Evolutionary conservation across 371 early-diverging fungal species (phyloP).

Genomic region (Mortierella sp.): DNA sequence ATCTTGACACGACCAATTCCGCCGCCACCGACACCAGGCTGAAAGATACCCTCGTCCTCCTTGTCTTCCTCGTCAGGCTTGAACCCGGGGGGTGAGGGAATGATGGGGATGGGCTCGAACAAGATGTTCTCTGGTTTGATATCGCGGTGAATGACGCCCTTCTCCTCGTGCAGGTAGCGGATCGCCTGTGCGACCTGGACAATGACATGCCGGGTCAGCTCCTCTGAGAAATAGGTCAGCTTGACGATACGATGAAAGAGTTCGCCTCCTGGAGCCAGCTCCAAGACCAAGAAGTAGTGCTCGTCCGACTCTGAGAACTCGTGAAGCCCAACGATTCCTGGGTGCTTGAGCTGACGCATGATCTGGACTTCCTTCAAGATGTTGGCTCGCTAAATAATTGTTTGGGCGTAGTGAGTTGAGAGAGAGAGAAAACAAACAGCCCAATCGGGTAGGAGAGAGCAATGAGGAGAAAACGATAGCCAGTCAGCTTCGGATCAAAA

Average conservation of each 20-base stretch:
- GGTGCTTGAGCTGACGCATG: constrained; percentile 86
- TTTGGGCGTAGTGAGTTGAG: neutral
- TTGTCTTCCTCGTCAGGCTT: constrained; percentile 75
- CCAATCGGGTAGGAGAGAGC: neutral
- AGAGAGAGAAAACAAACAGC: too few species aligned
- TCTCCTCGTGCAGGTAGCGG: constrained; percentile 87
- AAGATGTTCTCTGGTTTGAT: constrained; percentile 98
- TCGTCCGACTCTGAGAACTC: constrained; percentile 73
- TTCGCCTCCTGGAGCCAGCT: constrained; percentile 89
- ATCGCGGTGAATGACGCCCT: constrained; percentile 93
- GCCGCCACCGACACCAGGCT: constrained; percentile 80
- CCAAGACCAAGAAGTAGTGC: constrained; percentile 87
- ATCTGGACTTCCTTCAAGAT: constrained; percentile 90
- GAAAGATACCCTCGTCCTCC: constrained; percentile 81
- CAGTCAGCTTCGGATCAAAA: constrained; percentile 1
- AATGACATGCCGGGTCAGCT: constrained; percentile 83
- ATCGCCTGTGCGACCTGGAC: constrained; percentile 91
- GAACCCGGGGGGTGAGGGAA: constrained; percentile 66
- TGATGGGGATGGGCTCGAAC: constrained; percentile 79
- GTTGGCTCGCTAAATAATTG: constrained; percentile 70
- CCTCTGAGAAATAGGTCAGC: constrained; percentile 84
- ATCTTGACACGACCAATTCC: constrained; percentile 88
- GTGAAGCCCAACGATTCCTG: constrained; percentile 81
- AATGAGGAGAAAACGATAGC: neutral
- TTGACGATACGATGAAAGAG: constrained; percentile 88